Base-by-base conservation (phyloP, 192 early-diverging fungal genomes). In the Coemansia sp. region DNA sequence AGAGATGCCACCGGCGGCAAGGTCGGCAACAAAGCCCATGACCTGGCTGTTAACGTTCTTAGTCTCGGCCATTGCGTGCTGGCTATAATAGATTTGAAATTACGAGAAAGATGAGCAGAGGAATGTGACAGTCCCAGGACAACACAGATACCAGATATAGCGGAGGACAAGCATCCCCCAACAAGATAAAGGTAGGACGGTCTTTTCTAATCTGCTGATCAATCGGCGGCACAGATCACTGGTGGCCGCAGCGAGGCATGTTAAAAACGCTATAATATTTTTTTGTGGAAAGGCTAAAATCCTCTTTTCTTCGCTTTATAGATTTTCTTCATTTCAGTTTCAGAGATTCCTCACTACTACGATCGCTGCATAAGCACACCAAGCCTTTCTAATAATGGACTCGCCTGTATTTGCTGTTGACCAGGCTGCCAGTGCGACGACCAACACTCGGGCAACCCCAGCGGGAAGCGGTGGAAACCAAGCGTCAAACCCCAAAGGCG, bases 1-100 rank as follows among this genome's bases (percentile, higher is more conserved):
- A 67, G 95, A 93, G 71, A 96, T 87, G 86, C 95, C 95, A 79
- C 95, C 96, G 85, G 89, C 86, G 64, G 88, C 78, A 81, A 94
- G 88, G 83, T 93, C 92, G 77, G 80, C 73, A 13, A 76, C 56
- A 58, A 86, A 85, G 67, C 67, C 67, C 33, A 72, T 43, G 34
- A 67, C 65, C 55, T 59, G 71, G 67, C 36, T 70, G 43, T 57
- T 48, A 62, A 64, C 21, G 74, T 42, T 74, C 71, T 83, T 83
- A 36, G 71, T 60, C 26, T 76, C 79, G 53, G 79, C 70, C 79
- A 81, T 81, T 59, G 9, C 34, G n/a, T 38, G 16, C 7, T 11
- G 26, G 5, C 28, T 51, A 40, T 5, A 33, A 1, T 34, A 43
- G 2, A 57, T 42, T 26, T 16, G 23, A 42, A 13, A 57, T 26